A percentile compares a stretch with the other conserved stretches of the same genome.
phyloP scores from a whole-genome alignment of 2,329 filamentous ascomycete genomes.

The Aspergillus eucalypticola region DNA sequence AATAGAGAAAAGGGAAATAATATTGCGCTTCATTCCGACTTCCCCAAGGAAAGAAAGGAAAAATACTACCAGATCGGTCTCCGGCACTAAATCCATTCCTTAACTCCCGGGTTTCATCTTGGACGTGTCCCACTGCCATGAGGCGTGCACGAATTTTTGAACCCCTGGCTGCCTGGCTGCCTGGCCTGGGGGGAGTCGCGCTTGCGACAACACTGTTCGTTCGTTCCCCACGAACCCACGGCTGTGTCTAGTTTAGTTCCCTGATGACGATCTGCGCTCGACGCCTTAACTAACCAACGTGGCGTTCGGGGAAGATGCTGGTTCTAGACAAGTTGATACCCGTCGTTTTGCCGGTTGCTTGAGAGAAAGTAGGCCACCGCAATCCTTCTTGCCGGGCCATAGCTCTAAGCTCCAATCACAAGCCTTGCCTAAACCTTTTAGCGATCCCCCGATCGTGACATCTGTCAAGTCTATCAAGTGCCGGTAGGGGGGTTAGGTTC shows the following conservation, averaged over 20 bases:
- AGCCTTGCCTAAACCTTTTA: neutral
- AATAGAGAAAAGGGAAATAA: neutral
- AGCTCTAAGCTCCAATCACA: constrained; percentile 4
- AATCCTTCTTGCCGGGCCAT: neutral
- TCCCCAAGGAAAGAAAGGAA: no score
- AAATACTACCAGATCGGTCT: neutral
- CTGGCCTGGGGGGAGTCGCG: constrained; percentile 12
- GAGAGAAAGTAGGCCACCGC: constrained; percentile 3
- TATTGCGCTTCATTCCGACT: neutral
- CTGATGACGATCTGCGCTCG: constrained; percentile 25
- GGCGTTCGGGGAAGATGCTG: constrained; percentile 8
- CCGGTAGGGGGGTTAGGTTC: neutral
- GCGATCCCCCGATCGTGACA: constrained; percentile 2
- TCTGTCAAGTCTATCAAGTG: constrained; percentile 1
- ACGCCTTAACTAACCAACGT: constrained; percentile 19
- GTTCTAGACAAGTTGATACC: constrained; percentile 11
- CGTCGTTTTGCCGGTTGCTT: constrained; percentile 5
- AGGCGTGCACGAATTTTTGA: neutral
- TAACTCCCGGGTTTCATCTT: neutral
- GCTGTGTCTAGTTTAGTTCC: constrained; percentile 7
- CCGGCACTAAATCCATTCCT: neutral
- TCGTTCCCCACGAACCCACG: constrained; percentile 20
- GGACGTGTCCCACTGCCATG: neutral
- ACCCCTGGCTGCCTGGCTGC: constrained; percentile 8
- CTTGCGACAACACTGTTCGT: constrained; percentile 9